These are phyloP conservation scores for Stagonosporopsis vannaccii DNA, from an alignment of 2,329 filamentous ascomycete species.

Conservation along the genomic window DNA sequence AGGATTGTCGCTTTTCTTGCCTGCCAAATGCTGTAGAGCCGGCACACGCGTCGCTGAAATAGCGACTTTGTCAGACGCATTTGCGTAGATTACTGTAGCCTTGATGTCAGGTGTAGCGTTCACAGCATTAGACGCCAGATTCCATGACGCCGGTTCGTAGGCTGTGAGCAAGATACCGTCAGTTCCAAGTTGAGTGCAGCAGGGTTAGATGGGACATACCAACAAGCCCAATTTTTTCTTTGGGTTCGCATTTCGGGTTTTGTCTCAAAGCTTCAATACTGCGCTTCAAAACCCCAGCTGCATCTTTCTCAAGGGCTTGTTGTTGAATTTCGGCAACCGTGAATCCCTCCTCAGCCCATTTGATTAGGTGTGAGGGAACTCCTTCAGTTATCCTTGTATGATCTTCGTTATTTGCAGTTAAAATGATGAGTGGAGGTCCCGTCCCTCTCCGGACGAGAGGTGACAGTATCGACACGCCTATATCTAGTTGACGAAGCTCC, in stretches of 20 bases:
- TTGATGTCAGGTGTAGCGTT: constrained; percentile 5
- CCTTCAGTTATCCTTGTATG: constrained; percentile 12
- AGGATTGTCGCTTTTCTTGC: constrained; percentile 22
- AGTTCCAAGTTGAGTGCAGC: neutral
- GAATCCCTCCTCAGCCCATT: constrained; percentile 74
- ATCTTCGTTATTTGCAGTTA: constrained; percentile 8
- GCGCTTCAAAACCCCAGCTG: constrained; percentile 1
- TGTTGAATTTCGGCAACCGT: constrained; percentile 27
- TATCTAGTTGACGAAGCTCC: constrained; percentile 6
- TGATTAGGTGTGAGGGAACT: constrained; percentile 48
- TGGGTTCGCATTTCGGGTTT: constrained; percentile 13
- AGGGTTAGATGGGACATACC: neutral
- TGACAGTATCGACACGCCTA: constrained; percentile 9
- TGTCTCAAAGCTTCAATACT: constrained; percentile 12
- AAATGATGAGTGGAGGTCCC: constrained; percentile 20
- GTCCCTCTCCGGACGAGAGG: constrained; percentile 17
- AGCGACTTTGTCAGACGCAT: constrained; percentile 9
- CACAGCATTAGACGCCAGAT: constrained; percentile 6
- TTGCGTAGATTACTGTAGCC: constrained; percentile 13
- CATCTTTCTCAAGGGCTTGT: constrained; percentile 11
- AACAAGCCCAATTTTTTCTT: constrained; percentile 10
- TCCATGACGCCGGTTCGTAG: constrained; percentile 17
- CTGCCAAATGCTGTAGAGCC: constrained; percentile 36
- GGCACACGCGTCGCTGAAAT: constrained; percentile 6
- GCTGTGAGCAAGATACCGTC: neutral